phyloP scores from a whole-genome alignment of 108 stramenopile genomes.

The Cyclotella kingstonii region DNA sequence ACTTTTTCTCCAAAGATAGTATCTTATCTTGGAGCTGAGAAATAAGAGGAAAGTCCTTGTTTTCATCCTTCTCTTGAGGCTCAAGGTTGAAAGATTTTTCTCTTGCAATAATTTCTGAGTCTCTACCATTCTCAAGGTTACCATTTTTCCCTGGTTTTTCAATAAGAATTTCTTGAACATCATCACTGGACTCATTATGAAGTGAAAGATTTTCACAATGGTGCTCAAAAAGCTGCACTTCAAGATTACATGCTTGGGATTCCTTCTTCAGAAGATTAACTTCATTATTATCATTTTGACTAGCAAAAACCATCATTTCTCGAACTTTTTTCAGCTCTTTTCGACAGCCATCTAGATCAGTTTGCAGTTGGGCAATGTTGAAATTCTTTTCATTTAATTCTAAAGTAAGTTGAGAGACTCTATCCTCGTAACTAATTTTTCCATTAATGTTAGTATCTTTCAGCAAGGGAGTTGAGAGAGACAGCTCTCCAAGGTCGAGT shows the following conservation, averaged over 20 bases:
- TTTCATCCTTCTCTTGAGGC: not conserved
- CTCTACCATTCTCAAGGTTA: too few species aligned
- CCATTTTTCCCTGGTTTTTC: not conserved
- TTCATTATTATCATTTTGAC: conserved; percentile 1
- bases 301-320: conserved; percentile 5
- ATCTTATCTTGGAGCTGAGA: conserved; percentile 16
- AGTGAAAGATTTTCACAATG: conserved; percentile 11
- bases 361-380: conserved; percentile 8
- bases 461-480: not conserved
- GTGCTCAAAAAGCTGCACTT: conserved; percentile 6
- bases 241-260: conserved; percentile 1
- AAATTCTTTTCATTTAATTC: conserved; percentile 8
- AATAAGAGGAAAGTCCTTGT: not conserved
- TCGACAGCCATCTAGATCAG: conserved; percentile 16
- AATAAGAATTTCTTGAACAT: not conserved
- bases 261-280: conserved; percentile 6
- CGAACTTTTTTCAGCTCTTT: conserved; percentile 19
- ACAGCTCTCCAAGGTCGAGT: not conserved
- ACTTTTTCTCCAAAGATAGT: not conserved
- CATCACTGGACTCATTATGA: conserved; percentile 3
- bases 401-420: too few species aligned
- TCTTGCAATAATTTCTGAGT: too few species aligned
- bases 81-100: not conserved
- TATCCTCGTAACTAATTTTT: too few species aligned
- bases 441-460: not conserved